Conservation (phyloP, 306 rosid genomes). For the Casuarina glauca region DNA sequence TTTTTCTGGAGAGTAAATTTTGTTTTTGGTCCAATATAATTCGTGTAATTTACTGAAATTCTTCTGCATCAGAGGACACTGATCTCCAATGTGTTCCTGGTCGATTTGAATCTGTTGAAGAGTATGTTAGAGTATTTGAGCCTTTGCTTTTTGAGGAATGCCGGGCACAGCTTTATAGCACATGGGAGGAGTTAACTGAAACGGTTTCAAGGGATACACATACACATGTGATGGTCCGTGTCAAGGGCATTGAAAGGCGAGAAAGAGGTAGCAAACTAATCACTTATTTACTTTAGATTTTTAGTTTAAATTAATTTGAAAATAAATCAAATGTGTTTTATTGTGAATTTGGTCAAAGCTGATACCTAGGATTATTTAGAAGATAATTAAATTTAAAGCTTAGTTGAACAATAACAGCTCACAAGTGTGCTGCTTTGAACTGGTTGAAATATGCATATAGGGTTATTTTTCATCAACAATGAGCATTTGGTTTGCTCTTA, state of each 20-base stretch:
- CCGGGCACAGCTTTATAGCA: slow-evolving; percentile 94
- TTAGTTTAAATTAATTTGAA: slow-evolving; percentile 1
- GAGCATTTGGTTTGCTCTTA: neutral
- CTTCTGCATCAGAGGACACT: slow-evolving; percentile 69
- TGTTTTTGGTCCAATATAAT: slow-evolving; percentile 17
- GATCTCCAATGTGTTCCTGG: slow-evolving; percentile 94
- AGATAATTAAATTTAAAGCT: neutral
- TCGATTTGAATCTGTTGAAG: slow-evolving; percentile 89
- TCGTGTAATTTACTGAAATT: slow-evolving; percentile 31
- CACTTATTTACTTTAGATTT: slow-evolving; percentile 17
- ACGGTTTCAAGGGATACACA: slow-evolving; percentile 71
- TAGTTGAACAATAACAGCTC: neutral
- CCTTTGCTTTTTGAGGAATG: slow-evolving; percentile 99
- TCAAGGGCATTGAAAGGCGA: slow-evolving; percentile 80
- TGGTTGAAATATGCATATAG: neutral
- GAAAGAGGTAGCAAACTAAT: slow-evolving; percentile 73
- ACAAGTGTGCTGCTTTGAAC: neutral
- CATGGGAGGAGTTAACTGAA: slow-evolving; percentile 94
- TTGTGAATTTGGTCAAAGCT: slow-evolving; percentile 7
- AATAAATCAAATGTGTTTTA: neutral
- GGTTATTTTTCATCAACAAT: neutral
- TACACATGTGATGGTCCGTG: slow-evolving; percentile 74
- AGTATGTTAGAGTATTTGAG: slow-evolving; percentile 86
- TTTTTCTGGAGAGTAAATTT: slow-evolving; percentile 14
- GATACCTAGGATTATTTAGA: neutral